Base-by-base conservation (phyloP, 129 eudicot genomes). In the Pulicaria dysenterica region DNA sequence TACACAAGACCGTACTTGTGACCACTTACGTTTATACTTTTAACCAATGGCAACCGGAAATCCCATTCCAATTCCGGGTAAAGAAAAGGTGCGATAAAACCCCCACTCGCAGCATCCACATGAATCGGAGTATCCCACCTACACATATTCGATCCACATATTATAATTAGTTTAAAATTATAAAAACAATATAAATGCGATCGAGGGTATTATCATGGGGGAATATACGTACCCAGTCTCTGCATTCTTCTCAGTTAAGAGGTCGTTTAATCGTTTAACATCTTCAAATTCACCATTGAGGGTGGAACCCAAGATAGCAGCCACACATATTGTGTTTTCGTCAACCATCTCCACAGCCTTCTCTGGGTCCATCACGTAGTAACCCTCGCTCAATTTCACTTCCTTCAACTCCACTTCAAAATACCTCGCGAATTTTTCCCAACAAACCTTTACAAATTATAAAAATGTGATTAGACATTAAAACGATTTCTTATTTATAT, bases 41-140 rank as follows among this genome's bases (percentile, higher is more conserved):
- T 91, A 65, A 91, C 97, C 51, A 87, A 79, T 8, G 97, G 95
- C 80, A 91, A 79, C 17, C 91, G 79, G 38, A 91, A 91, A 50
- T 91, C 97, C 97, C 97, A 91, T 74, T 91, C 91, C 16, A 91
- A 40, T 49, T 91, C 85, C 4, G 97, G 97, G 89, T 91, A 85
- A 13, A 91, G 4, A 66, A 91, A 91, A 19, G 97, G 97, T 40
- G 97, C 97, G 11, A 91, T 88, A 79, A 91, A 91, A 11, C 97
- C 97, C 9, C 97, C 97, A 50, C 97, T 91, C 5, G 97, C 97
- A 72, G 97, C 97, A 73, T 91, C 97, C 61, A 91, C 97, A 51
- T 91, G 97, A 66, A 91, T 91, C 8, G 95, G 91, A 12, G 95
- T 91, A 69, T 91, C 89, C 95, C 95, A 91, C 60, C 97, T 87